Base-by-base conservation (phyloP, 768 basidiomycete species). In the Phaffia tasmanica region DNA sequence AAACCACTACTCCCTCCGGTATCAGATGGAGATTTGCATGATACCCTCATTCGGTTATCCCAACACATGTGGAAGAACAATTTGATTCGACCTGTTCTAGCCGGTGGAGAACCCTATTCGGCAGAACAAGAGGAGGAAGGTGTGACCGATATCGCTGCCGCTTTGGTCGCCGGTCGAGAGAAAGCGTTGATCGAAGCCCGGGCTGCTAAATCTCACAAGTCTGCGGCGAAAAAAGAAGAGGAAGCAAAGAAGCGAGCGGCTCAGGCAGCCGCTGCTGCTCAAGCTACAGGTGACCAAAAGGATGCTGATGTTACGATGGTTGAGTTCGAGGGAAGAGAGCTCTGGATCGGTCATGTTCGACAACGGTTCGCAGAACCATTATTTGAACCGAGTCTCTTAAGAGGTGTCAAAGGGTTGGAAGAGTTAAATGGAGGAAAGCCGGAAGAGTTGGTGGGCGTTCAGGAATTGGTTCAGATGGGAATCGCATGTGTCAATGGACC, bases 281-380 rank as follows among this genome's bases (percentile, higher is more conserved):
- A 62, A 4, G 57, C 42, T 21, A 62, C 67, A 15, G 62, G 42
- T 35, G 62, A 35, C 49, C 35, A 63, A 29, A 65, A 73, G 29
- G 70, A 70, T 30, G 65, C 70, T 51, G 67, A 69, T 50, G 66
- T 71, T 30, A 56, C 46, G 56, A 58, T 55, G 50, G 23, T 64
- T 62, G 60, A 67, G 58, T 57, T 64, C 27, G 46, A 69, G 47
- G 50, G 85, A 80, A 9, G 83, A 82, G 35, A 86, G 84, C 70
- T 86, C 84, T 29, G 83, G 83, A 57, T 94, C 47, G 91, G 91
- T 21, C 88, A 87, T 74, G 89, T 90, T 73, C 81, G 91, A 47
- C 90, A 95, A 79, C 81, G 88, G 50, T 88, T 92, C 77, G 90
- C 88, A 74, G 92, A 94, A 75, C 89, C 90, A 7, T 79, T 95